Conservation (phyloP, 495 filamentous ascomycete species). For the Xylaria cubensis region DNA sequence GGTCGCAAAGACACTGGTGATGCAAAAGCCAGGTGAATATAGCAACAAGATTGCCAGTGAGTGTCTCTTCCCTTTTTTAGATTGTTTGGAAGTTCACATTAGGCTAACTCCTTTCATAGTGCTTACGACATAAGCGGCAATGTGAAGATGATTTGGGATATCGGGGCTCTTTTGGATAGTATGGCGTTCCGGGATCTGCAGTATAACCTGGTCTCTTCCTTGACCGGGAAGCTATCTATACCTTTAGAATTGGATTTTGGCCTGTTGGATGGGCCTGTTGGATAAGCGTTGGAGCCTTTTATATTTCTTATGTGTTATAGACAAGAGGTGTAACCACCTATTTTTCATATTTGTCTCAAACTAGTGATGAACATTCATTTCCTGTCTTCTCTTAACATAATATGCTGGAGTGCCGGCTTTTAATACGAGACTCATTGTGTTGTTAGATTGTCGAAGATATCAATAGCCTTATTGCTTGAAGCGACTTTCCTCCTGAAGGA, state of each 20-base stretch:
- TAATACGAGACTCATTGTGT: too few species aligned
- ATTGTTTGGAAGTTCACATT: background rate
- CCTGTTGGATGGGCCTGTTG: background rate
- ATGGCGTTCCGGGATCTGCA: background rate
- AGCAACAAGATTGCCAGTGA: slow-evolving; percentile 33
- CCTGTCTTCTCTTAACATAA: too few species aligned
- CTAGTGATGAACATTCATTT: too few species aligned
- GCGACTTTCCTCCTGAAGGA: too few species aligned
- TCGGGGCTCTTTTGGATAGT: background rate
- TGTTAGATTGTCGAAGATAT: too few species aligned
- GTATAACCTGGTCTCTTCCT: background rate
- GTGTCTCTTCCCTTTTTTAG: background rate
- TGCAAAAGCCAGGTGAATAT: slow-evolving; percentile 25
- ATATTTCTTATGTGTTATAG: background rate
- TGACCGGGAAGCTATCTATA: background rate
- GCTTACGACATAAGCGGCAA: slow-evolving; percentile 13
- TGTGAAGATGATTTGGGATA: background rate
- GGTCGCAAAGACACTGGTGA: slow-evolving; percentile 41
- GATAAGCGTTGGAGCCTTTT: background rate
- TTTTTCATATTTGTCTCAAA: too few species aligned
- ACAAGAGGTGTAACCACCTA: too few species aligned
- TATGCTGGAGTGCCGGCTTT: too few species aligned
- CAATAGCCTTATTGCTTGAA: too few species aligned
- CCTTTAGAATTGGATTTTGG: background rate
- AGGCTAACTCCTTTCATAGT: slow-evolving; percentile 3